These are phyloP conservation scores for Agrostemma githago DNA, from an alignment of 148 eudicot genomes.

Conservation along the genomic window DNA sequence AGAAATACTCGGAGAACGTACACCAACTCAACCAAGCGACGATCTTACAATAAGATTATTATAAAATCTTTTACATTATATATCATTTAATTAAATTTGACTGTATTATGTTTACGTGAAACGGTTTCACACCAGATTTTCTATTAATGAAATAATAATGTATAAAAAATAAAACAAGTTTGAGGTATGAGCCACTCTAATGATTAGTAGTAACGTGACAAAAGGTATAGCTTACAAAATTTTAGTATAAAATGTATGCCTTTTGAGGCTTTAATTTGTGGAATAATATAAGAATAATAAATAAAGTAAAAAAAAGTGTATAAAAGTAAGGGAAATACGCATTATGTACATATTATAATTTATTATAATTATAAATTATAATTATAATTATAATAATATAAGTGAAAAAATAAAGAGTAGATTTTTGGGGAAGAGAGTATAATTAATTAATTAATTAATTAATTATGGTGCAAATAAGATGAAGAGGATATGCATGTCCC, in stretches of 20 bases:
- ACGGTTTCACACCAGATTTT: too few species aligned
- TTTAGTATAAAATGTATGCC: conserved; percentile 19
- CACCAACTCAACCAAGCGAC: too few species aligned
- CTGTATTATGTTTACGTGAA: too few species aligned
- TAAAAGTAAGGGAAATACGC: not conserved
- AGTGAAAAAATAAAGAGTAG: conserved; percentile 17
- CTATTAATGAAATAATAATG: too few species aligned
- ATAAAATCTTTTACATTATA: too few species aligned
- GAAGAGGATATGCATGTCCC: conserved; percentile 16
- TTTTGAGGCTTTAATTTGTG: conserved; percentile 19
- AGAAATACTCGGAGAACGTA: too few species aligned
- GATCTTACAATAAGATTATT: too few species aligned
- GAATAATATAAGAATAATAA: not conserved
- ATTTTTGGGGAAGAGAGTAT: conserved; percentile 13
- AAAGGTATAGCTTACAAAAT: not conserved
- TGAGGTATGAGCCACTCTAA: conserved; percentile 20
- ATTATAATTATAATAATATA: not conserved
- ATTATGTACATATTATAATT: too few species aligned
- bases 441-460: conserved; percentile 4
- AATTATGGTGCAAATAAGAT: conserved; percentile 16
- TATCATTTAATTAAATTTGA: too few species aligned
- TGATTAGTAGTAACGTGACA: conserved; percentile 19
- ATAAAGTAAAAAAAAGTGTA: not conserved
- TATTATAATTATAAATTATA: too few species aligned
- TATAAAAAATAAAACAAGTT: not conserved